Evolutionary conservation across 2,329 filamentous ascomycete genomes (phyloP), one percentile per base, ranked within the genome.

Genomic region (Periconia sp.): DNA sequence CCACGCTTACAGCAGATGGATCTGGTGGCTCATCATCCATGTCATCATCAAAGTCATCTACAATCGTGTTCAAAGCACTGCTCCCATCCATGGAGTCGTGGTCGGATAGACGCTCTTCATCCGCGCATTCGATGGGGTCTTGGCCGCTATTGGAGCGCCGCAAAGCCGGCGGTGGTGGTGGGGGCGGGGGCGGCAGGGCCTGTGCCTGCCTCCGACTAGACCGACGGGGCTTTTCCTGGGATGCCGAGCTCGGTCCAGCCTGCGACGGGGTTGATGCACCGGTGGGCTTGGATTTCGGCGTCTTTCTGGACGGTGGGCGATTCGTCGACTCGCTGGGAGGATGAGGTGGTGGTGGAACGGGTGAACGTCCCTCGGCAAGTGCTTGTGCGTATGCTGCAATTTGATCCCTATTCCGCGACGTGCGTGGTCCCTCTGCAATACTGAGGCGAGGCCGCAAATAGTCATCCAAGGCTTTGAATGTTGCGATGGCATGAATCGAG

Each of bases 401-500:
- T 46, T 87, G 82, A 39, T 76, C 86, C 65, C 73, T 75, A 51
- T 72, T 73, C 50, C 86, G 80, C 21, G 80, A 77, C 8, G 75
- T 77, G 30, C 85, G 80, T 10, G 88, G 83, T 15, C 89, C 83
- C 51, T 96, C 91, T 3, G 88, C 84, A 11, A 94, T 69, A 59
- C 80, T 90, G 46, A 99, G 95, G 48, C 92, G 83, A 6, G 94
- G 94, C 25, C 94, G 86, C 30, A 99, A 78, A 68, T 97, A 99
- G 66, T 99, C 94, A 64, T 97, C 94, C 17, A 99, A 75, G 0
- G 92, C 89, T 69, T 96, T 97, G 76, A 99, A 97, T 0, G 92
- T 97, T 2, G 94, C 92, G 61, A 99, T 97, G 12, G 94, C 94
- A 68, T 99, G 94, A 43, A 99, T 99, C 0, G 91, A 95, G 1